A percentile compares a stretch with the other conserved stretches of the same genome.
Evolutionary conservation across 2,329 filamentous ascomycete genomes (phyloP).

Genomic region (Esteya vermicola): DNA sequence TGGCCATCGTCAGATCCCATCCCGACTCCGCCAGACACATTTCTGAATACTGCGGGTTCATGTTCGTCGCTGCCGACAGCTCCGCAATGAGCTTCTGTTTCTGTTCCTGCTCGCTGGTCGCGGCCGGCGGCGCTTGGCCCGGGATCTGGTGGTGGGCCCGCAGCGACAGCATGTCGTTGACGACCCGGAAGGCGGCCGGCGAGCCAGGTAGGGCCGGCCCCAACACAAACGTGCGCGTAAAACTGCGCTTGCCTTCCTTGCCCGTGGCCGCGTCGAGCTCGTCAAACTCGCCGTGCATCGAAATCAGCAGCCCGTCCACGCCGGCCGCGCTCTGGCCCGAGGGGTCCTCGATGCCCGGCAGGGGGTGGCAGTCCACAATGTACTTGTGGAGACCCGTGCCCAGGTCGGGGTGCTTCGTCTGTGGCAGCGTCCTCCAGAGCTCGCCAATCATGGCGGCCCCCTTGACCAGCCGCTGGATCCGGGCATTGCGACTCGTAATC

Average conservation of each 20-base stretch:
- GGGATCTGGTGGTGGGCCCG: slow-evolving; percentile 47
- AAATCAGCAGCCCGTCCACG: slow-evolving; percentile 65
- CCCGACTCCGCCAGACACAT: slow-evolving; percentile 67
- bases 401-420: slow-evolving; percentile 62
- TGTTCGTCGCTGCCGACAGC: slow-evolving; percentile 62
- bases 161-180: slow-evolving; percentile 66
- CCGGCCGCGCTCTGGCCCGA: slow-evolving; percentile 47
- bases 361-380: slow-evolving; percentile 67
- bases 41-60: slow-evolving; percentile 65
- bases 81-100: slow-evolving; percentile 61
- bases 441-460: slow-evolving; percentile 52
- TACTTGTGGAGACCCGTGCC: slow-evolving; percentile 54
- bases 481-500: slow-evolving; percentile 40
- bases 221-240: slow-evolving; percentile 68
- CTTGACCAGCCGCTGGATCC: slow-evolving; percentile 49
- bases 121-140: slow-evolving; percentile 17
- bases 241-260: slow-evolving; percentile 54
- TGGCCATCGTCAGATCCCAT: slow-evolving; percentile 68
- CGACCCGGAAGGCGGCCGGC: slow-evolving; percentile 52
- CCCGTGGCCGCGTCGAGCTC: slow-evolving; percentile 48
- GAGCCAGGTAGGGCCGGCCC: slow-evolving; percentile 53
- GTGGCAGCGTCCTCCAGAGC: slow-evolving; percentile 56
- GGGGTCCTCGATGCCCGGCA: slow-evolving; percentile 58
- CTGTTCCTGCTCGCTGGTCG: slow-evolving; percentile 19
- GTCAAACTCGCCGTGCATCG: slow-evolving; percentile 72